Base-by-base conservation (phyloP, 768 basidiomycete species). In the Lanmaoa pseudosensibilis region DNA sequence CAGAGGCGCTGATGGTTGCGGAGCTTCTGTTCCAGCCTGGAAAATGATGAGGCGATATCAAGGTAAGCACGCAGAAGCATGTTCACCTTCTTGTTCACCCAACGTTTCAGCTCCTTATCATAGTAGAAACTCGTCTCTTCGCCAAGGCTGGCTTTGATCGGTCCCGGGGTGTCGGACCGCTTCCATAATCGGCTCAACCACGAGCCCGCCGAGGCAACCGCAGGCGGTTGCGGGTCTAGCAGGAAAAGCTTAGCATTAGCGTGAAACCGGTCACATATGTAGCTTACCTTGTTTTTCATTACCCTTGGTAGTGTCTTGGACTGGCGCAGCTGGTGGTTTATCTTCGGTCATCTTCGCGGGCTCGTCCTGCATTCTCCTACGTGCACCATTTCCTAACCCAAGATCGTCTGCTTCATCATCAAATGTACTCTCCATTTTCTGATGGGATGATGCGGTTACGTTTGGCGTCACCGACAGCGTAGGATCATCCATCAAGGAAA, bases 81-180 rank as follows among this genome's bases (percentile, higher is more conserved):
- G 59, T 74, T 69, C 57, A 92, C 94, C 77, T 89, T 94, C 74
- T 90, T 95, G 71, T 97, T 94, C 27, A 99, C 87, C 97, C 97
- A 99, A 59, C 89, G 84, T 70, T 95, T 94, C 57, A 88, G 80
- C n/a, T 97, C 94, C 65, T 90, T 87, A 68, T 99, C 97, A 69
- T 91, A 99, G 66, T 92, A 89, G 76, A 98, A 96, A 27, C 85
- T 78, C 27, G 77, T 93, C 68, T 94, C 85, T 62, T 98, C 93
- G 9, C 97, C 97, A 25, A 99, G 82, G 63, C 88, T 98, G 19
- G 96, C 97, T 68, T 86, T 90, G 54, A 96, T 75, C 3, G 96
- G 94, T 10, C 80, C 92, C 10, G 85, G 77, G 5, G 79, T 63
- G 16, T 87, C 86, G 18, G 79, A 74, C 48, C 85, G 84, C 65